A percentile compares a stretch with the other conserved stretches of the same genome.
Conservation (phyloP, 2,329 filamentous ascomycete species). For the Scedosporium aurantiacum region DNA sequence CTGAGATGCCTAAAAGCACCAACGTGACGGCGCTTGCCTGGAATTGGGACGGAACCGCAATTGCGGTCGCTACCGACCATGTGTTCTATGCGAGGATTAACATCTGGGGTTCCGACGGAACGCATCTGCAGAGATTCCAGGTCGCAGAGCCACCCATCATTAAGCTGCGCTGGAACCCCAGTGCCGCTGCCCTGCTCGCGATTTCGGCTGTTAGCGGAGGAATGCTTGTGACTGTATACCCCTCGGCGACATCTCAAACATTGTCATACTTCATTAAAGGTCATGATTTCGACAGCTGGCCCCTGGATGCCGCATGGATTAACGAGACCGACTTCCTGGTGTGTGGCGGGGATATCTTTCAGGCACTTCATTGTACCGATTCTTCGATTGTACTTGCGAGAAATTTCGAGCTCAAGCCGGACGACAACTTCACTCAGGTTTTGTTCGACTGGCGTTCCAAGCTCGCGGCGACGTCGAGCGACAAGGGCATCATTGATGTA, state of each 20-base stretch:
- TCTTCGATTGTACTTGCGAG: slow-evolving; percentile 32
- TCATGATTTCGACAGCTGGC: slow-evolving; percentile 39
- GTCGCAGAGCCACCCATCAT: slow-evolving; percentile 50
- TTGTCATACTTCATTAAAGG: slow-evolving; percentile 35
- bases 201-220: slow-evolving; percentile 41
- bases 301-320: slow-evolving; percentile 50
- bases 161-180: slow-evolving; percentile 50
- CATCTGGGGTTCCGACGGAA: slow-evolving; percentile 45
- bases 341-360: slow-evolving; percentile 44
- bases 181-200: slow-evolving; percentile 41
- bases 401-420: slow-evolving; percentile 41
- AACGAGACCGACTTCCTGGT: slow-evolving; percentile 47
- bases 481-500: slow-evolving; percentile 50
- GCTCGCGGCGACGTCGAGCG: slow-evolving; percentile 47
- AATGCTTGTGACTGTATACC: slow-evolving; percentile 45
- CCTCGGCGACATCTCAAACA: slow-evolving; percentile 29
- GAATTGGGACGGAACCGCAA: slow-evolving; percentile 43
- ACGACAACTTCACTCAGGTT: slow-evolving; percentile 43
- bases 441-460: slow-evolving; percentile 44
- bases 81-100: slow-evolving; percentile 39
- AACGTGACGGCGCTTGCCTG: slow-evolving; percentile 50
- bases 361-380: slow-evolving; percentile 35
- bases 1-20: slow-evolving; percentile 38
- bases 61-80: slow-evolving; percentile 48
- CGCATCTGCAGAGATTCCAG: slow-evolving; percentile 40